Evolutionary conservation across 2,329 filamentous ascomycete genomes (phyloP), one percentile per base, ranked within the genome.

Genomic region (Claviceps paspali): DNA sequence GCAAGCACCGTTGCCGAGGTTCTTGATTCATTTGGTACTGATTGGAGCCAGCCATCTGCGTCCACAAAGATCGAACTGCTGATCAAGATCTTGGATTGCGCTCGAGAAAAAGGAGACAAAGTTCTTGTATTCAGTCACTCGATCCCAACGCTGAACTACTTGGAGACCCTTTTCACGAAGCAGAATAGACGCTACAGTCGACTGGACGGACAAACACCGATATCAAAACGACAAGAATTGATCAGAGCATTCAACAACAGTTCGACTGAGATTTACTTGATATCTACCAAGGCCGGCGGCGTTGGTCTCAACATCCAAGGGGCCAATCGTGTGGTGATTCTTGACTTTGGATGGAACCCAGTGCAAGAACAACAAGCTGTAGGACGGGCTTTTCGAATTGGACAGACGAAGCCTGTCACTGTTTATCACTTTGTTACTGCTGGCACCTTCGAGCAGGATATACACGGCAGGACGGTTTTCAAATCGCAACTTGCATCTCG

Each of bases 321-420:
- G 1, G 87, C 87, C 1, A 94, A 86, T 52, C 74, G 87, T 15
- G 82, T 94, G 1, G 70, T 95, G 15, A 79, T 95, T 15, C 81
- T 92, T 39, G 87, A 95, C 52, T 84, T 81, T 50, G 67, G 69
- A 42, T 94, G 78, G 60, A 91, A 87, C 44, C 87, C 87, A 0
- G 70, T 76, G 5, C 68, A 78, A 51, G 87, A 94, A 54, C 79
- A 86, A 49, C 87, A 95, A 57, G 87, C 87, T 2, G 74, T 94
- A 35, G 87, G 85, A 2, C 72, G 87, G 37, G 80, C 83, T 0
- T 94, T 91, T 55, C 82, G 87, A 1, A 71, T 95, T 24, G 85
- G 86, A 0, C 87, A 95, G 55, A 63, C 60, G 27, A 91, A 87
- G 48, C 67, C 71, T 1, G 86, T 93, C 1, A 87, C 73, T 51